These are phyloP conservation scores for Beauveria brongniartii DNA, from an alignment of 2,329 filamentous ascomycete species.

Conservation along the genomic window DNA sequence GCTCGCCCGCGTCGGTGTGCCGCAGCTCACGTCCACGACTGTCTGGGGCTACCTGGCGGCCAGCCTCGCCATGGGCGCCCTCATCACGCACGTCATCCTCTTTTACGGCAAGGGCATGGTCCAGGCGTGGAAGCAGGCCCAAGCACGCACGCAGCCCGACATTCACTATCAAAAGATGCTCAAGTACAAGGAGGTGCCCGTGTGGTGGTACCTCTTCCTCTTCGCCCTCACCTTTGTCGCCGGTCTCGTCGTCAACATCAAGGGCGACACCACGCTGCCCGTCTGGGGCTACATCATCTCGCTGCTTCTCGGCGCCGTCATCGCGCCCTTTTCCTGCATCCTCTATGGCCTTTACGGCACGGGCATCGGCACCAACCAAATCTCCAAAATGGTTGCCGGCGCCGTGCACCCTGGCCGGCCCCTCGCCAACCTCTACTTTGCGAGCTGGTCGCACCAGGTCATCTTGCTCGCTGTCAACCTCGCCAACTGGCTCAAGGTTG, in stretches of 20 bases:
- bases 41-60: slow-evolving; percentile 22
- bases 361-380: slow-evolving; percentile 16
- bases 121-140: slow-evolving; percentile 15
- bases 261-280: slow-evolving; percentile 27
- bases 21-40: slow-evolving; percentile 20
- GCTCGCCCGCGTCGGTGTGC: slow-evolving; percentile 19
- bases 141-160: slow-evolving; percentile 20
- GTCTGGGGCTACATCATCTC: slow-evolving; percentile 29
- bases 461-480: slow-evolving; percentile 24
- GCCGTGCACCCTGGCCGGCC: slow-evolving; percentile 33
- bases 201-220: slow-evolving; percentile 28
- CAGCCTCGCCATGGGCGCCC: slow-evolving; percentile 21
- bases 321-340: slow-evolving; percentile 26
- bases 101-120: slow-evolving; percentile 16
- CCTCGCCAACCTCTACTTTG: slow-evolving; percentile 36
- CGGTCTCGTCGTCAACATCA: slow-evolving; percentile 27
- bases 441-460: slow-evolving; percentile 26
- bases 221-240: slow-evolving; percentile 25
- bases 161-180: slow-evolving; percentile 34
- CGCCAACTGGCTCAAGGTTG: slow-evolving; percentile 26
- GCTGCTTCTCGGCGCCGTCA: slow-evolving; percentile 27
- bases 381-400: slow-evolving; percentile 36
- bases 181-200: slow-evolving; percentile 28
- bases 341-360: slow-evolving; percentile 20
- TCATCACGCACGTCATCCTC: slow-evolving; percentile 16